Conservation (phyloP, 1,139 yeast genomes). For the Eremothecium gossypii region DNA sequence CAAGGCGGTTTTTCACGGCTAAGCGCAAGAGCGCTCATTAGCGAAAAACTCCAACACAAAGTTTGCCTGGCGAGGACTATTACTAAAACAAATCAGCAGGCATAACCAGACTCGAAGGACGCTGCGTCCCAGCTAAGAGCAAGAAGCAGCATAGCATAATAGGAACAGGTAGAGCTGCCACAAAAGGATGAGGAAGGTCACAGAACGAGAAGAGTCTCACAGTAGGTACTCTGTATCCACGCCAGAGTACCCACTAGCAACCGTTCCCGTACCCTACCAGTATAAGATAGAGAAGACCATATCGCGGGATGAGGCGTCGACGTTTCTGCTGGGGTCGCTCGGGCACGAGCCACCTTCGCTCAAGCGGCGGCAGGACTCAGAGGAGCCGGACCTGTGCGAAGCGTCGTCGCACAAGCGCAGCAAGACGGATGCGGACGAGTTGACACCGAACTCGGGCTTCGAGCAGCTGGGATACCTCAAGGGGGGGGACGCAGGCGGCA, state of each 20-base stretch:
- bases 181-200: neutral
- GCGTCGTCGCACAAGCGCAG: slow-evolving; percentile 6
- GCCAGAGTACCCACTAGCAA: slow-evolving; percentile 14
- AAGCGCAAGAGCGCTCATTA: too few relatives aligned
- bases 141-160: neutral
- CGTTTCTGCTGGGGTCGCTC: slow-evolving; percentile 1
- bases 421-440: slow-evolving; percentile 8
- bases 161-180: too few relatives aligned
- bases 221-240: neutral
- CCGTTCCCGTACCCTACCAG: slow-evolving; percentile 14
- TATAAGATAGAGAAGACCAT: slow-evolving; percentile 10
- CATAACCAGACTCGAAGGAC: neutral
- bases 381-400: slow-evolving; percentile 4
- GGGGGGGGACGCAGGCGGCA: neutral
- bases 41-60: slow-evolving; percentile 4
- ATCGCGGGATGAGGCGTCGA: slow-evolving; percentile 1
- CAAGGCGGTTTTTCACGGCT: too few relatives aligned
- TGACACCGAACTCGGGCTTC: slow-evolving; percentile 1
- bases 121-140: neutral
- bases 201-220: slow-evolving; percentile 1
- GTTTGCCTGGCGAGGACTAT: slow-evolving; percentile 2
- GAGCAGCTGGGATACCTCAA: neutral
- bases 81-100: slow-evolving; percentile 2
- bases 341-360: slow-evolving; percentile 1
- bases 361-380: slow-evolving; percentile 5